phyloP scores from a whole-genome alignment of 768 basidiomycete species.

The Tricholoma hemisulphureum region DNA sequence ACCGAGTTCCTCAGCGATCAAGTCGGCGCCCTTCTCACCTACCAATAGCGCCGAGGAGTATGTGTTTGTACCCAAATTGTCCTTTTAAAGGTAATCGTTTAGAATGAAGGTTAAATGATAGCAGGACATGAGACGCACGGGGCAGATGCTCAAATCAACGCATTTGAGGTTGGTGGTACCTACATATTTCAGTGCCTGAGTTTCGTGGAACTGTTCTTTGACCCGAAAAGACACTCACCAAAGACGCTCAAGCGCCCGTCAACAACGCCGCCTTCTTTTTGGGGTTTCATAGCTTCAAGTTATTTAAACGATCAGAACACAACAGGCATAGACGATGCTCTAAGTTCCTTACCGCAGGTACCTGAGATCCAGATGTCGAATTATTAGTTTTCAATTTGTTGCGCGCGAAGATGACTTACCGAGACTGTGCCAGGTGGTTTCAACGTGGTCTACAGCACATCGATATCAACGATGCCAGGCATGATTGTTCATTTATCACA shows the following conservation, averaged over 20 bases:
- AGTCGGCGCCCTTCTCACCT: constrained; percentile 65
- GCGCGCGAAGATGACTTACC: constrained; percentile 30
- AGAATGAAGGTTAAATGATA: not conserved
- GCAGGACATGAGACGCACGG: constrained; percentile 38
- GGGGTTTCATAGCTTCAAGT: constrained; percentile 59
- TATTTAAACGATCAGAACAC: not conserved
- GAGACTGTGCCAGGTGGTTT: constrained; percentile 76
- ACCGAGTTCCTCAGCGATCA: constrained; percentile 66
- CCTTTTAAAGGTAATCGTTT: constrained; percentile 41
- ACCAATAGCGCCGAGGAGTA: constrained; percentile 69
- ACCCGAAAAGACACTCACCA: constrained; percentile 23
- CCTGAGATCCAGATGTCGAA: constrained; percentile 21
- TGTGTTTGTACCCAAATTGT: constrained; percentile 71
- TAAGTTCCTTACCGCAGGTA: constrained; percentile 40
- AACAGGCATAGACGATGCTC: not conserved
- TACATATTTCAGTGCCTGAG: constrained; percentile 1
- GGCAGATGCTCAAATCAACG: constrained; percentile 70
- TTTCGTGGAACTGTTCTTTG: not conserved
- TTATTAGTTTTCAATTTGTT: not conserved
- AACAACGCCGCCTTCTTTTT: constrained; percentile 64
- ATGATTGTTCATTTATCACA: not conserved
- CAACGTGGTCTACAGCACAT: constrained; percentile 54
- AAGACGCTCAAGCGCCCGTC: constrained; percentile 62
- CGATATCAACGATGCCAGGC: not conserved
- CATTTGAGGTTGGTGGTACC: constrained; percentile 65